These are phyloP conservation scores for Backusella parvicylindrica DNA, from an alignment of 192 early-diverging fungal species.

Conservation along the genomic window DNA sequence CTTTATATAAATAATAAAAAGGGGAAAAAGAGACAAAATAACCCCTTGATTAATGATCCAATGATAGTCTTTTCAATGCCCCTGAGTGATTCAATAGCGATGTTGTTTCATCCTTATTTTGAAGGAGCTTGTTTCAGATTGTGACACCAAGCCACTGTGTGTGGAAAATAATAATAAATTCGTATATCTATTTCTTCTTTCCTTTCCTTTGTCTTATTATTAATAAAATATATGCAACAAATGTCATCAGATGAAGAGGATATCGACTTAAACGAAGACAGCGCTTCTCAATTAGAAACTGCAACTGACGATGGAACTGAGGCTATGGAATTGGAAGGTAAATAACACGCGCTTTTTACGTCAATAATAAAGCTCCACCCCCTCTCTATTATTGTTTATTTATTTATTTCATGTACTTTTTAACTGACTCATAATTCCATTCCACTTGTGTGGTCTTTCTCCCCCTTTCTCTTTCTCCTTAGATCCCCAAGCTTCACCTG, in stretches of 20 bases:
- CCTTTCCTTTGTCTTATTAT: neutral
- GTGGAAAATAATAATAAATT: neutral
- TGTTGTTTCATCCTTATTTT: neutral
- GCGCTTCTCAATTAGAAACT: constrained; percentile 16
- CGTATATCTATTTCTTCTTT: neutral
- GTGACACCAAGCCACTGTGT: neutral
- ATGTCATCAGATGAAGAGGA: constrained; percentile 36
- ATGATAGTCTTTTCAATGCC: neutral
- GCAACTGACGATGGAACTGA: constrained; percentile 21
- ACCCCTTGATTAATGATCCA: neutral
- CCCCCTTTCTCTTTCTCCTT: neutral
- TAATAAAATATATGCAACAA: neutral
- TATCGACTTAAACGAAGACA: constrained; percentile 28
- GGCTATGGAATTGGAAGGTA: constrained; percentile 30
- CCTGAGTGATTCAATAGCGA: constrained; percentile 1
- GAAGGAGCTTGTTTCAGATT: neutral
- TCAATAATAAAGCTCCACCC: neutral
- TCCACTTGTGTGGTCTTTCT: neutral
- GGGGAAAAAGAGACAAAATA: neutral
- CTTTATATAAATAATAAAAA: constrained; percentile 1
- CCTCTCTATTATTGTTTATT: neutral
- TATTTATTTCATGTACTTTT: neutral
- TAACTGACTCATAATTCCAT: neutral
- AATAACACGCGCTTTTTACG: neutral
- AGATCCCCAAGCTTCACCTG: constrained; percentile 26